These are phyloP conservation scores for Candida buenavistaensis DNA, from an alignment of 1,139 yeast genomes.

Conservation along the genomic window DNA sequence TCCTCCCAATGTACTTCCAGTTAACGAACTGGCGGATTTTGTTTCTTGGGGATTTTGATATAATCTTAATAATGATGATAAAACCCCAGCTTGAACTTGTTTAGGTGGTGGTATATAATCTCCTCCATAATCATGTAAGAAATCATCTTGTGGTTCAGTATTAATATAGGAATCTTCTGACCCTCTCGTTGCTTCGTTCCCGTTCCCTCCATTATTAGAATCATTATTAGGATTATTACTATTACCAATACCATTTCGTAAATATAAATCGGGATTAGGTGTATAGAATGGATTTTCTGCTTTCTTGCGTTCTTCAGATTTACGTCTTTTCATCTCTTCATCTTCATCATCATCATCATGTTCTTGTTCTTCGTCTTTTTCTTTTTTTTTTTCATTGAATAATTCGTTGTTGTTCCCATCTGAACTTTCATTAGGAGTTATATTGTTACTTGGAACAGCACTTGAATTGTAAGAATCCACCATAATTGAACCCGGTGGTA, in stretches of 20 bases:
- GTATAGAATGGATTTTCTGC: constrained; percentile 30
- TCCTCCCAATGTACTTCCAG: constrained; percentile 6
- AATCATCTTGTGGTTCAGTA: constrained; percentile 25
- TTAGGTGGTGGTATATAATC: constrained; percentile 65
- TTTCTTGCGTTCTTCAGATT: constrained; percentile 7
- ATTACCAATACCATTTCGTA: constrained; percentile 30
- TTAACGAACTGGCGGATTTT: constrained; percentile 22
- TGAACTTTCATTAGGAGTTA: constrained; percentile 17
- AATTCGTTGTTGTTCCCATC: no score
- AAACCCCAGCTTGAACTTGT: constrained; percentile 78
- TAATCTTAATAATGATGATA: constrained; percentile 70
- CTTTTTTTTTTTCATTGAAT: constrained; percentile 3
- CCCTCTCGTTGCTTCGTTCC: no score
- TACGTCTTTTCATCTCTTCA: constrained; percentile 8
- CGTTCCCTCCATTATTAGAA: constrained; percentile 2
- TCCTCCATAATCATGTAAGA: constrained; percentile 44
- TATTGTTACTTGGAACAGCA: constrained; percentile 8
- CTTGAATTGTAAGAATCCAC: constrained; percentile 8
- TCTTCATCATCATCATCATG: not conserved
- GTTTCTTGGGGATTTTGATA: constrained; percentile 49
- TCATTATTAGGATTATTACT: constrained; percentile 16
- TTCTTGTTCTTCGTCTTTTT: constrained; percentile 9
- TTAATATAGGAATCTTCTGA: no score
- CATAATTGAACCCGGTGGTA: constrained; percentile 22
- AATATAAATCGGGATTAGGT: constrained; percentile 47